Evolutionary conservation across 108 stramenopile genomes (phyloP).

Genomic region (Cyclotella choctawhatcheeana): DNA sequence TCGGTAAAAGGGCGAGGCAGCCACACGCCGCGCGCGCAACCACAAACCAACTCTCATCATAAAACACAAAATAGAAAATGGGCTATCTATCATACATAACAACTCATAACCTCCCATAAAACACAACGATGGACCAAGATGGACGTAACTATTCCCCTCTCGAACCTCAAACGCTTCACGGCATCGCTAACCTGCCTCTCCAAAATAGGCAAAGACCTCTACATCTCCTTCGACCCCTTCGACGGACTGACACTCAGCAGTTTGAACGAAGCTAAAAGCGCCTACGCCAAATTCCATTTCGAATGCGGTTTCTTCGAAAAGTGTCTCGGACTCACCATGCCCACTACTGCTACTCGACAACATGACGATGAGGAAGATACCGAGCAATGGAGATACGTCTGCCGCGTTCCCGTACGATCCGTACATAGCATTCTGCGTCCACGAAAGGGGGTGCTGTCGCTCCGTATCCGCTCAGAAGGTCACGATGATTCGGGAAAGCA

Average conservation of each 20-base stretch:
- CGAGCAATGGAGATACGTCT: slow-evolving; percentile 52
- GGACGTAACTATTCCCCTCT: slow-evolving; percentile 80
- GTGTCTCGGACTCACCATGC: slow-evolving; percentile 10
- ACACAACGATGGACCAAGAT: no score
- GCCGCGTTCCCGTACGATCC: slow-evolving; percentile 73
- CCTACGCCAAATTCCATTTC: slow-evolving; percentile 73
- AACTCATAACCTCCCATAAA: no score
- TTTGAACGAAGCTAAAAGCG: slow-evolving; percentile 85
- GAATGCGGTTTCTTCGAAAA: slow-evolving; percentile 39
- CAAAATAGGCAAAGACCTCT: slow-evolving; percentile 80
- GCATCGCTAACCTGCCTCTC: slow-evolving; percentile 69
- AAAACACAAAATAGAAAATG: no score
- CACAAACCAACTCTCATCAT: no score
- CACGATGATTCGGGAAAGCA: slow-evolving; percentile 14
- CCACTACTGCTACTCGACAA: slow-evolving; percentile 11
- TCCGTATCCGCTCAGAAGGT: slow-evolving; percentile 58
- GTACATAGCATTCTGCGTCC: slow-evolving; percentile 67
- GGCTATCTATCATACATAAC: no score
- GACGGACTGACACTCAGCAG: slow-evolving; percentile 74
- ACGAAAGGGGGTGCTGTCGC: slow-evolving; percentile 67
- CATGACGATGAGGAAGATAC: slow-evolving; percentile 7
- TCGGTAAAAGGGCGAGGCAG: no score
- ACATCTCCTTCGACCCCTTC: slow-evolving; percentile 81
- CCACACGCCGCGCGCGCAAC: no score
- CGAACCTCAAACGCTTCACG: slow-evolving; percentile 73